These are phyloP conservation scores for Nicotiana paniculata DNA, from an alignment of 257 asterid genomes.

Conservation along the genomic window DNA sequence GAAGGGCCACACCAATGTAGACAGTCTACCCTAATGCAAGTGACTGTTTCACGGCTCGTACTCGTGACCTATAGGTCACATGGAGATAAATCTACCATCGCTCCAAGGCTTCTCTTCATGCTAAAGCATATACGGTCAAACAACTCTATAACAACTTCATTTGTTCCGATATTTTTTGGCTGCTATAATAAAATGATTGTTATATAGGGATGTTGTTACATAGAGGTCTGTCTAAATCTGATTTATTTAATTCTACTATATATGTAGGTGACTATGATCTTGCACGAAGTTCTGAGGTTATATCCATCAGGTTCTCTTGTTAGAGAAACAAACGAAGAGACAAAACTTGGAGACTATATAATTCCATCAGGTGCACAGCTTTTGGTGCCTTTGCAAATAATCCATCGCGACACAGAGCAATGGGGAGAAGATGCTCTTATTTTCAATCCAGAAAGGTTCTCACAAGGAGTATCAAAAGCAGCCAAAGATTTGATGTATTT, in stretches of 20 bases:
- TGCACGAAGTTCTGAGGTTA: slow-evolving; percentile 14
- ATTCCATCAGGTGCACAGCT: slow-evolving; percentile 7
- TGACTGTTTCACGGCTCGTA: too few relatives aligned
- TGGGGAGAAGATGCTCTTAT: slow-evolving; percentile 14
- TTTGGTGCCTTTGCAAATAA: not conserved
- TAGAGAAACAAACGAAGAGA: not conserved
- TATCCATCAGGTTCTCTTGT: slow-evolving; percentile 9
- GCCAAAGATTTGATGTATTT: not conserved
- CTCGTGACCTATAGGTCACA: too few relatives aligned
- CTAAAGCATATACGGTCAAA: too few relatives aligned
- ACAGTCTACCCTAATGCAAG: too few relatives aligned
- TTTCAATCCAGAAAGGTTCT: slow-evolving; percentile 15
- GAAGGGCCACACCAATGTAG: too few relatives aligned
- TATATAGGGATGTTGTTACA: too few relatives aligned
- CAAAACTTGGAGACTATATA: slow-evolving; percentile 1
- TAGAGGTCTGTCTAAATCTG: not conserved
- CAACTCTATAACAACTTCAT: too few relatives aligned
- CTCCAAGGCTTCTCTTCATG: too few relatives aligned
- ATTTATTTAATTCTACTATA: not conserved
- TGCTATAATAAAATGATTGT: too few relatives aligned
- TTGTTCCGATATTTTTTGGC: too few relatives aligned
- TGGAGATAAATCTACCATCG: too few relatives aligned
- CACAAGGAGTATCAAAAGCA: slow-evolving; percentile 12
- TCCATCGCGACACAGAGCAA: slow-evolving; percentile 2
- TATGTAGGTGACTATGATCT: slow-evolving; percentile 8